Evolutionary conservation across 139 green algal species (phyloP), one percentile per base, ranked within the genome.

Genomic region (Chlamydomonas eustigma): DNA sequence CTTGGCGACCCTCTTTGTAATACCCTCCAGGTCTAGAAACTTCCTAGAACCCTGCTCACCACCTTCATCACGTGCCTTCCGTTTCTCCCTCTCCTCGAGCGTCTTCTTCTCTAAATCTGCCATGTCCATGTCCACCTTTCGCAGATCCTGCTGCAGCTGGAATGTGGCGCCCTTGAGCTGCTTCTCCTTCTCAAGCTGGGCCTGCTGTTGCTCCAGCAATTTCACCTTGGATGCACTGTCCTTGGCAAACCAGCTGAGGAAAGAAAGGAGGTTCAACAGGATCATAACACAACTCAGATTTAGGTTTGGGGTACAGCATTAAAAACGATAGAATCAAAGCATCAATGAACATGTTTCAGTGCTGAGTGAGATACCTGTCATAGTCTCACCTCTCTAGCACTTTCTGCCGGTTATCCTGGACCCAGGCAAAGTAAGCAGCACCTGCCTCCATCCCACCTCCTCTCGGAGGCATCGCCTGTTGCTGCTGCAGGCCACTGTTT

Each of bases 301-400:
- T n/a, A n/a, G n/a, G n/a, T n/a, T n/a, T n/a, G n/a, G n/a, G n/a
- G n/a, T n/a, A n/a, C n/a, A n/a, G n/a, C n/a, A n/a, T n/a, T n/a
- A n/a, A n/a, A n/a, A n/a, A n/a, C n/a, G n/a, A n/a, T n/a, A n/a
- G n/a, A n/a, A n/a, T n/a, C n/a, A n/a, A n/a, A n/a, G n/a, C n/a
- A n/a, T 58, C 44, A 58, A 18, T 58, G 44, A 58, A 58, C 44
- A 18, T 58, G 44, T 58, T 58, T 12, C 44, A 58, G 18, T 18
- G 33, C 6, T 24, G 58, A n/a, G 28, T 6, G 58, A 8, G 5
- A 4, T 24, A 8, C 28, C 69, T 33, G 39, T 65, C 69, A 39
- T 75, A 65, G 69, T 50, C 38, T 50, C 38, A 76, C 71, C 63
- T 67, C 44, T 76, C 71, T 50, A 76, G 71, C 8, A 66, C 38